Evolutionary conservation across 2,329 filamentous ascomycete species (phyloP).

Genomic region (Fusarium falciforme): DNA sequence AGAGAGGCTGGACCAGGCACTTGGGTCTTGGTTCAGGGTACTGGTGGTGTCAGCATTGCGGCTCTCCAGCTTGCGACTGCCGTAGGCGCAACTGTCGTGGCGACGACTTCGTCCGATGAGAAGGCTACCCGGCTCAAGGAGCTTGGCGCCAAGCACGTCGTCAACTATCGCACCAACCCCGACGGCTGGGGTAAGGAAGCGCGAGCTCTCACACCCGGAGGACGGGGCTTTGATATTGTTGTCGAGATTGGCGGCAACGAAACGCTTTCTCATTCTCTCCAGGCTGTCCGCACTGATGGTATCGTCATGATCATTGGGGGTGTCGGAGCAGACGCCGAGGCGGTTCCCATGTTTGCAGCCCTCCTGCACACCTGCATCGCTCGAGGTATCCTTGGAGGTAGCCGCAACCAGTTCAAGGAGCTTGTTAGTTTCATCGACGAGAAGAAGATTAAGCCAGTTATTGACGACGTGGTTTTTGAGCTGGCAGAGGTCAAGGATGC

Average conservation of each 20-base stretch:
- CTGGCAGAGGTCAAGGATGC: conserved; percentile 48
- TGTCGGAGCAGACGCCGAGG: conserved; percentile 38
- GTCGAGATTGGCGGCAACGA: conserved; percentile 74
- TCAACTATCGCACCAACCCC: conserved; percentile 70
- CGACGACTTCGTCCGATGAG: conserved; percentile 67
- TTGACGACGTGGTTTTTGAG: conserved; percentile 47
- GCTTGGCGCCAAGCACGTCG: conserved; percentile 67
- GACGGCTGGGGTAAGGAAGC: conserved; percentile 70
- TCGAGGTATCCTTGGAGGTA: conserved; percentile 46
- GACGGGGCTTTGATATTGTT: conserved; percentile 69
- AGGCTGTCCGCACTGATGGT: conserved; percentile 55
- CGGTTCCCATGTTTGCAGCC: conserved; percentile 40
- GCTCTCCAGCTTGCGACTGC: conserved; percentile 58
- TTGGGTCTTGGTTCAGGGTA: conserved; percentile 54
- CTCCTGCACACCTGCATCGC: conserved; percentile 44
- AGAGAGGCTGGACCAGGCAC: conserved; percentile 51
- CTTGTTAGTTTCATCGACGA: conserved; percentile 48
- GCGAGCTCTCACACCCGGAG: conserved; percentile 57
- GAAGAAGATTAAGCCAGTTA: conserved; percentile 44
- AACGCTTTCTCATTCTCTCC: conserved; percentile 68
- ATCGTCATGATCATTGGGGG: conserved; percentile 48
- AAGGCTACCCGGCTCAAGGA: conserved; percentile 65
- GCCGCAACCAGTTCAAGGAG: conserved; percentile 42
- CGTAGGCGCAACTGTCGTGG: conserved; percentile 64
- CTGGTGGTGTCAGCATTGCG: conserved; percentile 53